Evolutionary conservation across 345 rosid species (phyloP), one percentile per base, ranked within the genome.

Genomic region (Eutrema japonicum): DNA sequence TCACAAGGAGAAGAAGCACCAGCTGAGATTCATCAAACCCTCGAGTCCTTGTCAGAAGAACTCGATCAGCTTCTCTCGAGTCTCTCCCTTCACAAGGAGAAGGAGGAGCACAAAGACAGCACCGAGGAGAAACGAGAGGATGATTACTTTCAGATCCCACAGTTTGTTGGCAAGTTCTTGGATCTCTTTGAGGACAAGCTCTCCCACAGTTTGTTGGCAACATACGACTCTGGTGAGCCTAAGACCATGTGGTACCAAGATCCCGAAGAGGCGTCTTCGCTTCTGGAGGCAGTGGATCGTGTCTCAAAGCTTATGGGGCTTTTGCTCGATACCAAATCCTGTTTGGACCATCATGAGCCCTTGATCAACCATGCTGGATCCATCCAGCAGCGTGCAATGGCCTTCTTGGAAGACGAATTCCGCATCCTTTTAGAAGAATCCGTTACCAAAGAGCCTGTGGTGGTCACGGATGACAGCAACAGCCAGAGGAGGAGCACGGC

Each of bases 391-490:
- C 87, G 82, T n/a, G 95, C 85, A 6, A 85, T 91, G 98, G 72
- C 84, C n/a, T 80, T 73, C 76, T 74, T 91, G 76, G 96, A 91
- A 72, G 94, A 87, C 6, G 90, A 91, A 58, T 87, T 93, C 75
- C 85, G 92, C 77, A 22, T 51, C 42, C 71, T 83, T 27, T 66
- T 87, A 16, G 88, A 84, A 69, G 89, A 85, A 30, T 41, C 73
- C 2, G 76, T 40, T 26, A 45, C 33, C 48, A 75, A 42, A 49
- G 83, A 77, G 41, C 45, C 75, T 0, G 10, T 11, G 13, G 56
- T 60, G 11, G 27, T 66, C 41, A 1, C 56, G 0, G 71, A 64
- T 6, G 81, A 80, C 47, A 72, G 54, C 12, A 72, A 18, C 45
- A 66, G 71, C 60, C 68, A 82, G 71, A 77, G 72, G 66, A 76